These are phyloP conservation scores for Emergomyces africanus DNA, from an alignment of 2,329 filamentous ascomycete species.

Conservation along the genomic window DNA sequence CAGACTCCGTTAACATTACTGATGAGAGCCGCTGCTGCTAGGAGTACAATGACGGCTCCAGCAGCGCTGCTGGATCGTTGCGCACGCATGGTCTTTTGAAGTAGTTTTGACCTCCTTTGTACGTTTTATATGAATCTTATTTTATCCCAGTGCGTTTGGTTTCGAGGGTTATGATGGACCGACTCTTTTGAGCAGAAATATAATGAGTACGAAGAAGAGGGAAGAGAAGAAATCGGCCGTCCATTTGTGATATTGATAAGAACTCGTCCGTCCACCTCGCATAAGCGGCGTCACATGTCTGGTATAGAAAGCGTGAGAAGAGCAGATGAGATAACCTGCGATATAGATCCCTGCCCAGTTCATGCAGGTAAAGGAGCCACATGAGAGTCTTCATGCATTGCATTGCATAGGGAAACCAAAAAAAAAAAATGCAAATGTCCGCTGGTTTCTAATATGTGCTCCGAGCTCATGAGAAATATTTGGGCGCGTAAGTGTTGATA, in stretches of 20 bases:
- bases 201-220: neutral
- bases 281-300: neutral
- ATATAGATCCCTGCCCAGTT: neutral
- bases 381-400: neutral
- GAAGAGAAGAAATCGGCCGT: neutral
- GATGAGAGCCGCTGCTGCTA: neutral
- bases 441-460: neutral
- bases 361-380: neutral
- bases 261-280: neutral
- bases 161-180: neutral
- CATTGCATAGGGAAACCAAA: neutral
- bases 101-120: neutral
- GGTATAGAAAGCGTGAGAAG: neutral
- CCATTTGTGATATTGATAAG: neutral
- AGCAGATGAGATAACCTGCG: neutral
- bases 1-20: slow-evolving; percentile 6
- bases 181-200: neutral
- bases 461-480: neutral
- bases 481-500: neutral
- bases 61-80: neutral
- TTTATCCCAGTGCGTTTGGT: neutral
- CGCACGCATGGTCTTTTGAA: neutral
- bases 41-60: neutral
- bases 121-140: neutral
- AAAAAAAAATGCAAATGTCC: neutral